Percentiles rank a stretch among this genome's conserved stretches.
Conservation (phyloP, 176 grass and related monocot species). For the Musa schizocarpa region DNA sequence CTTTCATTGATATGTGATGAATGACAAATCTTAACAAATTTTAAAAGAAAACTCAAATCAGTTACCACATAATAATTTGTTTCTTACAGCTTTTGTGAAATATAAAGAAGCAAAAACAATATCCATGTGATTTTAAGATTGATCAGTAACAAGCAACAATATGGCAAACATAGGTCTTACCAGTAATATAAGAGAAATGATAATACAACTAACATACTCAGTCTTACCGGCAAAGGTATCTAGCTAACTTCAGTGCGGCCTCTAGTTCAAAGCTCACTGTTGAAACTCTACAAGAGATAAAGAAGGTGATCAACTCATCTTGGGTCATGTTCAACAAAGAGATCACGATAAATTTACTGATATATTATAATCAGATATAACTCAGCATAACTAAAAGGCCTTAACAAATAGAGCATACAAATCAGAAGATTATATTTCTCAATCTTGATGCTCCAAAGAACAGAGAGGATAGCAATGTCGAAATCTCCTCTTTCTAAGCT, state of each 20-base stretch:
- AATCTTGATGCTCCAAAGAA: too few species aligned
- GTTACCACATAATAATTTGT: too few species aligned
- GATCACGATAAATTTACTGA: neutral
- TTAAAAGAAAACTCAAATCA: too few species aligned
- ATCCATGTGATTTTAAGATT: neutral
- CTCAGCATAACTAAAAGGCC: too few species aligned
- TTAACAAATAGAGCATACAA: too few species aligned
- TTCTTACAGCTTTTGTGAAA: too few species aligned
- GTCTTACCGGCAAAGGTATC: conserved; percentile 82
- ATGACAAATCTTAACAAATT: too few species aligned
- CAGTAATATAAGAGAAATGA: neutral
- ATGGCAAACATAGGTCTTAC: neutral
- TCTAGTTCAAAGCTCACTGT: conserved; percentile 99
- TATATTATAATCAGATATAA: neutral
- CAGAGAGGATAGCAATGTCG: too few species aligned
- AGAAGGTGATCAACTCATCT: conserved; percentile 4
- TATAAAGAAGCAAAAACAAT: neutral
- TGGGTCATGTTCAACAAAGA: neutral
- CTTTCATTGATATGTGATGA: too few species aligned
- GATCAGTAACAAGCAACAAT: too few species aligned
- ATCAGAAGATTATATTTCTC: too few species aligned
- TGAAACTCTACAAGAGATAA: conserved; percentile 63
- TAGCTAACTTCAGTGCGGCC: conserved; percentile 89
- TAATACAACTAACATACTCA: neutral
- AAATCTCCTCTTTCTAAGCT: too few species aligned